A percentile compares a stretch with the other conserved stretches of the same genome.
Conservation (phyloP, 768 basidiomycete species). For the Russula ochroleuca region DNA sequence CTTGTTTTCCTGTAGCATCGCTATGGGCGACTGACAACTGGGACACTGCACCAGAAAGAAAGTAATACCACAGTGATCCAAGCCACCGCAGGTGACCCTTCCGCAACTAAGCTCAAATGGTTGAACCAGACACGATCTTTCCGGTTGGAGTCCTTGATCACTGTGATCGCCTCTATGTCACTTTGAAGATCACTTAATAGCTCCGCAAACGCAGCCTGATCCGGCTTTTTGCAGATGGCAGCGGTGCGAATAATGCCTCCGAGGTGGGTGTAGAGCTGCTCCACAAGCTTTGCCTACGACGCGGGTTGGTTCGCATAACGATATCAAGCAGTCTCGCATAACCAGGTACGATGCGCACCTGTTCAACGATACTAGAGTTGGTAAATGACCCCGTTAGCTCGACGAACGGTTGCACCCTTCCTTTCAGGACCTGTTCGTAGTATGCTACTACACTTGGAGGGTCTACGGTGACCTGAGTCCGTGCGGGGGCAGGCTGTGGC, state of each 20-base stretch:
- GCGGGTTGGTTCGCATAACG: background rate
- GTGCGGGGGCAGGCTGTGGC: slow-evolving; percentile 37
- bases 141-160: slow-evolving; percentile 75
- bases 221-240: slow-evolving; percentile 75
- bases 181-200: slow-evolving; percentile 66
- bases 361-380: slow-evolving; percentile 63
- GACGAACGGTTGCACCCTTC: slow-evolving; percentile 68
- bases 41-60: background rate
- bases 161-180: slow-evolving; percentile 70
- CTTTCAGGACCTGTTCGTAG: slow-evolving; percentile 67
- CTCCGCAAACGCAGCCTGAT: slow-evolving; percentile 50
- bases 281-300: slow-evolving; percentile 60
- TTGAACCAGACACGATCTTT: slow-evolving; percentile 78
- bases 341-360: slow-evolving; percentile 48
- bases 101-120: slow-evolving; percentile 76
- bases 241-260: slow-evolving; percentile 65
- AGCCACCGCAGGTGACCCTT: slow-evolving; percentile 74
- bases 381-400: slow-evolving; percentile 69
- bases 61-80: slow-evolving; percentile 74
- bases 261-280: slow-evolving; percentile 62
- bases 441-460: slow-evolving; percentile 68
- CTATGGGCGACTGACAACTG: slow-evolving; percentile 3
- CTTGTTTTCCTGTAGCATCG: slow-evolving; percentile 51
- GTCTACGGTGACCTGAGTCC: slow-evolving; percentile 37
- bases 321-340: background rate